phyloP scores from a whole-genome alignment of 1,284 basidiomycete species.

The Phenoliferia sp. region DNA sequence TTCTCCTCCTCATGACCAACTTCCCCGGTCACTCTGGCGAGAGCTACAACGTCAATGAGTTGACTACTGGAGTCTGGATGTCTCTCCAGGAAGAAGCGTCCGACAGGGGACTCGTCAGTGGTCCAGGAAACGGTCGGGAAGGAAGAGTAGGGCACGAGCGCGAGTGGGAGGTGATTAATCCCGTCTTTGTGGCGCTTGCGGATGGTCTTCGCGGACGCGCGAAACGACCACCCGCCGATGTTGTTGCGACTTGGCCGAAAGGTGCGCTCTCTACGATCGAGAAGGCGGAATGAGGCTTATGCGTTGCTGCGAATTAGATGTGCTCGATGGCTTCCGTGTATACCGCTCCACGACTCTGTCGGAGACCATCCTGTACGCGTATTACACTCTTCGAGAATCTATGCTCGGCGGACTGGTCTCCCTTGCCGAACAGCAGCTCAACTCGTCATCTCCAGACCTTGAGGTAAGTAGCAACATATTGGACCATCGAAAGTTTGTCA shows the following conservation, averaged over 20 bases:
- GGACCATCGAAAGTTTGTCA: neutral
- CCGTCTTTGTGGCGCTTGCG: conserved; percentile 33
- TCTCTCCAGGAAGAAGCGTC: conserved; percentile 36
- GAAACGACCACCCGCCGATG: conserved; percentile 21
- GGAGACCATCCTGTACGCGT: conserved; percentile 34
- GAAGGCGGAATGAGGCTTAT: neutral
- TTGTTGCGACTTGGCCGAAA: conserved; percentile 27
- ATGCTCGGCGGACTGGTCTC: conserved; percentile 32
- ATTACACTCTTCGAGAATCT: conserved; percentile 35
- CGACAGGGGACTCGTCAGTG: conserved; percentile 34
- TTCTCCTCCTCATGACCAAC: conserved; percentile 31
- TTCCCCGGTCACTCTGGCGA: conserved; percentile 34
- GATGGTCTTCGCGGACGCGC: conserved; percentile 27
- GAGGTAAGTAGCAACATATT: conserved; percentile 3
- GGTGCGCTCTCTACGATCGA: conserved; percentile 13
- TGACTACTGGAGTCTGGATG: conserved; percentile 32
- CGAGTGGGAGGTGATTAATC: conserved; percentile 31
- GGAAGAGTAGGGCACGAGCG: conserved; percentile 19
- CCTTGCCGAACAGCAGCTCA: conserved; percentile 23
- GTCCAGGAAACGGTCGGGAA: conserved; percentile 22
- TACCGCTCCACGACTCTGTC: conserved; percentile 28
- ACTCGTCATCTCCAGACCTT: conserved; percentile 4
- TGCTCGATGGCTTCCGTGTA: conserved; percentile 31
- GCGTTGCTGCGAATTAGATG: conserved; percentile 8
- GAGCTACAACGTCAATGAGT: conserved; percentile 33